Evolutionary conservation across 768 basidiomycete species (phyloP).

Genomic region (Rhodotorula sphaerocarpa): DNA sequence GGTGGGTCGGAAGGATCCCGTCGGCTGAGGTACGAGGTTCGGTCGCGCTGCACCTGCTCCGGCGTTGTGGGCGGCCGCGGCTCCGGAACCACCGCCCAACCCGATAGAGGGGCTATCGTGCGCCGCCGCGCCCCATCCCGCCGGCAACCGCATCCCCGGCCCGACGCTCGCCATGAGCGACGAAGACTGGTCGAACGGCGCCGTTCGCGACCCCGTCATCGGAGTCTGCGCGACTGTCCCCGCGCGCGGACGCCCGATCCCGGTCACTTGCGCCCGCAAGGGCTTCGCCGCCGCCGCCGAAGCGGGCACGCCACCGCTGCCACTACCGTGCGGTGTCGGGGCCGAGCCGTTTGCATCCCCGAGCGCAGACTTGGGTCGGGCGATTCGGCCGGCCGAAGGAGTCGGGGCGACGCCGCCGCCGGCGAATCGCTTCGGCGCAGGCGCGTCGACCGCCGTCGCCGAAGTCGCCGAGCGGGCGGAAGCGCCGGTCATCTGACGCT

Average conservation of each 20-base stretch:
- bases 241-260: no score
- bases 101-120: no score
- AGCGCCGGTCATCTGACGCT: conserved; percentile 34
- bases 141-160: neutral
- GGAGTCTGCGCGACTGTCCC: neutral
- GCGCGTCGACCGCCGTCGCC: neutral
- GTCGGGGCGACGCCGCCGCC: neutral
- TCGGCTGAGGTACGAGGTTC: neutral
- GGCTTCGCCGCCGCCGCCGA: no score
- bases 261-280: no score
- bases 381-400: neutral
- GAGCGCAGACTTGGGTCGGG: neutral
- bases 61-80: no score
- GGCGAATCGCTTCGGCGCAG: conserved; percentile 18
- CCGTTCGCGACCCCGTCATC: neutral
- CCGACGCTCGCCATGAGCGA: neutral
- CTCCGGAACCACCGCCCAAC: no score
- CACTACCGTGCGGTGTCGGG: no score
- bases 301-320: no score
- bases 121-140: neutral
- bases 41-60: no score
- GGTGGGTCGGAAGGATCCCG: neutral
- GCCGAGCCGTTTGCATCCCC: neutral
- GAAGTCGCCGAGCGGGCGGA: neutral
- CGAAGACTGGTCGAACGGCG: neutral